These are phyloP conservation scores for Scheffersomyces ergatensis DNA, from an alignment of 805 yeast genomes.

Conservation along the genomic window DNA sequence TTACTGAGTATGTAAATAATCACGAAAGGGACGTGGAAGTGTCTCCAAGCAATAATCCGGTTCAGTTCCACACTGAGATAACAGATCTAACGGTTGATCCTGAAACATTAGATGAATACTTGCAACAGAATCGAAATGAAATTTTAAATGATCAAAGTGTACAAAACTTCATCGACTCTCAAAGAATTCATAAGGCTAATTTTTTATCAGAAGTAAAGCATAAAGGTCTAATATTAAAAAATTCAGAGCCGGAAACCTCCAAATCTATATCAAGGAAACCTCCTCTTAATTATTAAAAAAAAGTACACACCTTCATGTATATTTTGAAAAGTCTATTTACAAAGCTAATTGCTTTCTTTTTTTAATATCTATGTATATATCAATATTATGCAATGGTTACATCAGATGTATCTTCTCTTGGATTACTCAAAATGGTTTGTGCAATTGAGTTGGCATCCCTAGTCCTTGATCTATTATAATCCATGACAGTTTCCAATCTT, in stretches of 20 bases:
- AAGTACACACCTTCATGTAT: too few relatives aligned
- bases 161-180: constrained; percentile 5
- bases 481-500: constrained; percentile 39
- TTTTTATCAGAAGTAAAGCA: constrained; percentile 22
- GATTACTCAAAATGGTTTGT: neutral
- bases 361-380: constrained; percentile 1
- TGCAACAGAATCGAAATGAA: neutral
- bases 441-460: neutral
- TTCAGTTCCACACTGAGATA: neutral
- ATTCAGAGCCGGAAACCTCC: too few relatives aligned
- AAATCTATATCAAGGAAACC: too few relatives aligned
- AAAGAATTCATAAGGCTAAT: constrained; percentile 16
- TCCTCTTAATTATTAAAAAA: too few relatives aligned
- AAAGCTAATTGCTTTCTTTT: neutral
- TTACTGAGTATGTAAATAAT: neutral
- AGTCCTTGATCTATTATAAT: constrained; percentile 9
- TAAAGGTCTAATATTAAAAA: constrained; percentile 16
- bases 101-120: neutral
- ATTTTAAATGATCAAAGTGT: neutral
- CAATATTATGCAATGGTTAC: neutral
- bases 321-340: neutral
- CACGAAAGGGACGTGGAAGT: neutral
- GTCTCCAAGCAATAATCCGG: too few relatives aligned
- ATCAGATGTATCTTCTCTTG: neutral
- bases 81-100: neutral